Evolutionary conservation across 192 early-diverging fungal species (phyloP).

Genomic region (Backusella tarrabulga): DNA sequence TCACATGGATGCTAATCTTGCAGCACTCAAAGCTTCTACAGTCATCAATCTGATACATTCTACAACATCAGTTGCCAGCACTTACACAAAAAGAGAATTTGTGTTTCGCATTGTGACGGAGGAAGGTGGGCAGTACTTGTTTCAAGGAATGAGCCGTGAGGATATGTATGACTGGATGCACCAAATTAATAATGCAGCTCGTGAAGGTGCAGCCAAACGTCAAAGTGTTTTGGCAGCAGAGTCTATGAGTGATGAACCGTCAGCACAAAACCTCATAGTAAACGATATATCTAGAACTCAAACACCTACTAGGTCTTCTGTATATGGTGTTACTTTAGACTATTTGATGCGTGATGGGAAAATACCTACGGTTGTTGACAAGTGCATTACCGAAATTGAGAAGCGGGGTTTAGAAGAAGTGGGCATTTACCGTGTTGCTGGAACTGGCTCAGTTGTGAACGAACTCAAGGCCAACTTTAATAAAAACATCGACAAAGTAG

Average conservation of each 20-base stretch:
- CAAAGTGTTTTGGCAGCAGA: constrained; percentile 67
- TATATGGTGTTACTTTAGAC: constrained; percentile 62
- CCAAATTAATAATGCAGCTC: constrained; percentile 64
- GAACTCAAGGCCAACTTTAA: constrained; percentile 62
- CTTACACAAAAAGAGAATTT: constrained; percentile 64
- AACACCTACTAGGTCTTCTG: constrained; percentile 20
- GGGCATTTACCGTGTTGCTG: constrained; percentile 74
- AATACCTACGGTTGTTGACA: constrained; percentile 62
- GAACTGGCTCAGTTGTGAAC: constrained; percentile 60
- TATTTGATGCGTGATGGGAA: constrained; percentile 58
- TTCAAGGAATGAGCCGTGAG: constrained; percentile 62
- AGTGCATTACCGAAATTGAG: constrained; percentile 72
- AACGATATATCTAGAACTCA: not conserved
- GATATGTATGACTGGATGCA: constrained; percentile 77
- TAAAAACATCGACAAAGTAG: constrained; percentile 45
- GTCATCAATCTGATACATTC: constrained; percentile 81
- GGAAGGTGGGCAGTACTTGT: constrained; percentile 75
- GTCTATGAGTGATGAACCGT: not conserved
- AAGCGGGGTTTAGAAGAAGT: constrained; percentile 70
- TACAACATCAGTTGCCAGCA: constrained; percentile 63
- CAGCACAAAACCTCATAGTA: not conserved
- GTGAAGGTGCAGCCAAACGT: constrained; percentile 67
- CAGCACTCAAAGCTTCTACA: constrained; percentile 53
- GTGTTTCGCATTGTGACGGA: constrained; percentile 81
- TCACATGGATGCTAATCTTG: constrained; percentile 1